Conservation (phyloP, 495 filamentous ascomycete genomes). For the Clavariopsis aquatica region DNA sequence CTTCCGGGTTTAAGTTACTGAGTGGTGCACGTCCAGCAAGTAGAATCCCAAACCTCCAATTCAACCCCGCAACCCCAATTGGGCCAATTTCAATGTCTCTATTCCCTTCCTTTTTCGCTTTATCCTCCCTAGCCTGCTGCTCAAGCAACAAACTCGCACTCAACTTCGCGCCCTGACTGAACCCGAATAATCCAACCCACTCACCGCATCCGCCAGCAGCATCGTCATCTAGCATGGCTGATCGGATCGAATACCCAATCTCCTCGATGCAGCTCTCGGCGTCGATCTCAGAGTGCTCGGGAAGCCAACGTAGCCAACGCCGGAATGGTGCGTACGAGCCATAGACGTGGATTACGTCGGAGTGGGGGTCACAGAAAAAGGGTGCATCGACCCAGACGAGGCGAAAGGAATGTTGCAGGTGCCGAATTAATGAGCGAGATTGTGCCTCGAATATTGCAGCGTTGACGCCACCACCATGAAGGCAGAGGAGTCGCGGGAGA, state of each 20-base stretch:
- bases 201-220: slow-evolving; percentile 50
- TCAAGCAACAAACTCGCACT: slow-evolving; percentile 51
- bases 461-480: slow-evolving; percentile 68
- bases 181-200: slow-evolving; percentile 60
- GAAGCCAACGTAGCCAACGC: slow-evolving; percentile 59
- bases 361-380: slow-evolving; percentile 53
- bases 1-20: slow-evolving; percentile 46
- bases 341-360: slow-evolving; percentile 57
- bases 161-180: slow-evolving; percentile 63
- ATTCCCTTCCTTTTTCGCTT: slow-evolving; percentile 17
- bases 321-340: slow-evolving; percentile 58
- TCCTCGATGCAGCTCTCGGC: slow-evolving; percentile 45
- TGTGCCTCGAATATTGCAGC: slow-evolving; percentile 61
- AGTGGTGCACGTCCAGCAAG: slow-evolving; percentile 61
- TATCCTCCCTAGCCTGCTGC: slow-evolving; percentile 43
- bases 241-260: slow-evolving; percentile 44
- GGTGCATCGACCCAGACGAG: slow-evolving; percentile 63
- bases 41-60: slow-evolving; percentile 50
- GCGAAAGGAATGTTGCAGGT: slow-evolving; percentile 55
- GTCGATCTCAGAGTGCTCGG: slow-evolving; percentile 51
- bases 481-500: slow-evolving; percentile 65
- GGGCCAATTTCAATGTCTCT: slow-evolving; percentile 26
- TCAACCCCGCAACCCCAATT: slow-evolving; percentile 31
- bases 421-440: slow-evolving; percentile 53
- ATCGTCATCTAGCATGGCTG: slow-evolving; percentile 46